Conservation (phyloP, 2,329 filamentous ascomycete genomes). For the Paecilomyces variotii region DNA sequence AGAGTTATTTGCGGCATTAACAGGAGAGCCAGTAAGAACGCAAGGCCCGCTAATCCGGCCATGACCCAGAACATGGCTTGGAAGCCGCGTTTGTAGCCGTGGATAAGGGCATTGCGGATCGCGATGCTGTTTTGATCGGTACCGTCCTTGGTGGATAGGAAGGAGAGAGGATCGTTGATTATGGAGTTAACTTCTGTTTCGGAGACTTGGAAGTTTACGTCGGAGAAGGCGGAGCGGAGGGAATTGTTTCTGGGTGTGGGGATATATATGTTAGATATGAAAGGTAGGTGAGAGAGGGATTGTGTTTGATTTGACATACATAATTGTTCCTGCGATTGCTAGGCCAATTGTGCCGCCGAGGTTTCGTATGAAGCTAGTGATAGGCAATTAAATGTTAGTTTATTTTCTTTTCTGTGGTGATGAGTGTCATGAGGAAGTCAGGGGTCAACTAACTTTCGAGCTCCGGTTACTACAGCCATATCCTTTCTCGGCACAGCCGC, state of each 20-base stretch:
- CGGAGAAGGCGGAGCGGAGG: constrained; percentile 16
- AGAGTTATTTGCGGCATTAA: constrained; percentile 31
- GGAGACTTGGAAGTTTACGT: constrained; percentile 13
- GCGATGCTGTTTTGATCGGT: constrained; percentile 4
- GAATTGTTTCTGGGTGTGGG: constrained; percentile 20
- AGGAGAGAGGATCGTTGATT: constrained; percentile 23
- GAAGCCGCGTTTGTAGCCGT: constrained; percentile 32
- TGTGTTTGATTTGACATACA: constrained; percentile 18
- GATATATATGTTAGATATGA: neutral
- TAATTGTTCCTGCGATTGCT: constrained; percentile 33
- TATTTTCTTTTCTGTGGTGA: neutral
- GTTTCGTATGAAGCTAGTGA: constrained; percentile 32
- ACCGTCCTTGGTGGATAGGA: constrained; percentile 15
- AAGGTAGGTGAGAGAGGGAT: neutral
- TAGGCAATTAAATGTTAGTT: neutral
- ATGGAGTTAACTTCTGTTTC: constrained; percentile 15
- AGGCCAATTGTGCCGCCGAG: constrained; percentile 35
- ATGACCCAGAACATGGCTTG: constrained; percentile 33
- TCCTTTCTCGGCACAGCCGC: constrained; percentile 1
- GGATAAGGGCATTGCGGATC: constrained; percentile 21
- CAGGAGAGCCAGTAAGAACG: constrained; percentile 23
- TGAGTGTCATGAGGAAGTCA: neutral
- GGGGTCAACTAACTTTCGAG: neutral
- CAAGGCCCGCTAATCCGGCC: constrained; percentile 26
- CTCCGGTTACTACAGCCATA: neutral